Evolutionary conservation across 768 basidiomycete genomes (phyloP), one percentile per base, ranked within the genome.

Genomic region (Cubamyces sp.): DNA sequence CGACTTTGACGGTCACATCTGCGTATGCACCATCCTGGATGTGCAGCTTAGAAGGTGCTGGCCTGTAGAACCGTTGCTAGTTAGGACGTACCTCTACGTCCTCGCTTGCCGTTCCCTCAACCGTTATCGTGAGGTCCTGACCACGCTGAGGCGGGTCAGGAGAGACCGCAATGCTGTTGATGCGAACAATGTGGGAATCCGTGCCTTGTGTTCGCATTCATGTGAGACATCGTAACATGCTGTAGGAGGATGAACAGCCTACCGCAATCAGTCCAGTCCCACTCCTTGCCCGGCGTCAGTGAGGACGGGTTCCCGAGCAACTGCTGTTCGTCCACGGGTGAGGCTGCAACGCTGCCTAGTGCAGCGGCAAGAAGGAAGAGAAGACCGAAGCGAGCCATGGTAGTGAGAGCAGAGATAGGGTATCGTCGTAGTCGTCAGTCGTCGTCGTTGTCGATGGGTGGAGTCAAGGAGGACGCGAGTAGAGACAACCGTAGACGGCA

Each of bases 131-230:
- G 68, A 99, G 76, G 67, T 94, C 82, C 70, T 92, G 68, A 4
- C 97, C 97, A 4, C 95, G 92, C 68, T 85, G 72, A 1, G 97
- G 97, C 34, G 96, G 96, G 70, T 98, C 93, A 0, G 97, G 97
- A 16, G 77, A 82, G 41, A 98, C 79, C 2, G 71, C 58, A 59
- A 98, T 87, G n/a, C 84, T 87, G 19, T 90, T 69, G 55, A 98
- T 77, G 66, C 88, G 82, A 60, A 93, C 72, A 4, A 77, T 64
- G 62, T 88, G 81, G 0, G 63, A 59, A 3, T 72, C 50, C 7
- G 49, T 16, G 34, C 89, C 87, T 90, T 73, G 57, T 42, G 43
- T 34, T 37, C 34, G 11, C 7, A 11, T 43, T 40, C n/a, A 53
- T 40, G 68, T 23, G 70, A 57, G 6, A 30, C 34, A 21, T 3